Percentiles rank a stretch among this genome's conserved stretches.
Evolutionary conservation across 2,329 filamentous ascomycete genomes (phyloP).

Genomic region (Trichoderma citrinoviride): DNA sequence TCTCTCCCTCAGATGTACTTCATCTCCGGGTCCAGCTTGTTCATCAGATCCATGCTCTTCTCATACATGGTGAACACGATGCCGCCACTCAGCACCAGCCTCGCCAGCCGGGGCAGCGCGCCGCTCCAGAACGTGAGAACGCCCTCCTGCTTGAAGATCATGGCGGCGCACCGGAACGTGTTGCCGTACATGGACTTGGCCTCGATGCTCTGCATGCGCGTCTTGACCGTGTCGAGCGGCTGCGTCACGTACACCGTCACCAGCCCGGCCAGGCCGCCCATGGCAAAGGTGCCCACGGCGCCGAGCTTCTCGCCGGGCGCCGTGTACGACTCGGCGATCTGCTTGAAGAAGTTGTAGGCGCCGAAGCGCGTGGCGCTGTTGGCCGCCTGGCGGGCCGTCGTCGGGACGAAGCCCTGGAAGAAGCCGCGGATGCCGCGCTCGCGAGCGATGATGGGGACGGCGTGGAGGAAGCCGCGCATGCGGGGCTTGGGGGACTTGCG

Average conservation of each 20-base stretch:
- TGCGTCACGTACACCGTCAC: slow-evolving; percentile 82
- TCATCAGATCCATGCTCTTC: slow-evolving; percentile 89
- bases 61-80: slow-evolving; percentile 99
- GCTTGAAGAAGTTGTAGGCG: slow-evolving; percentile 85
- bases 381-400: slow-evolving; percentile 88
- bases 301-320: slow-evolving; percentile 94
- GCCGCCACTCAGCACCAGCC: slow-evolving; percentile 86
- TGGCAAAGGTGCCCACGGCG: slow-evolving; percentile 80
- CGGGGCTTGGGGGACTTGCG: slow-evolving; percentile 81
- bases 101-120: slow-evolving; percentile 77
- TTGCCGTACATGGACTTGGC: slow-evolving; percentile 79
- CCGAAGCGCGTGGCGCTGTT: slow-evolving; percentile 92
- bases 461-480: slow-evolving; percentile 89
- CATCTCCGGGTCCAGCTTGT: slow-evolving; percentile 74
- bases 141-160: slow-evolving; percentile 87
- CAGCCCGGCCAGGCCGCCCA: slow-evolving; percentile 82
- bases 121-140: slow-evolving; percentile 91
- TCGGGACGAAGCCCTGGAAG: slow-evolving; percentile 95
- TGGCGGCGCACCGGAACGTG: slow-evolving; percentile 75
- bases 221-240: slow-evolving; percentile 91
- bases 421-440: slow-evolving; percentile 89
- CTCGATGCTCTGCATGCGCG: slow-evolving; percentile 94
- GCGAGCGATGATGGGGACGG: slow-evolving; percentile 78
- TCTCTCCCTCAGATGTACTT: slow-evolving; percentile 63
- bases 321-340: slow-evolving; percentile 87